Evolutionary conservation across 805 yeast species (phyloP).

Genomic region (Nakazawaea populi): DNA sequence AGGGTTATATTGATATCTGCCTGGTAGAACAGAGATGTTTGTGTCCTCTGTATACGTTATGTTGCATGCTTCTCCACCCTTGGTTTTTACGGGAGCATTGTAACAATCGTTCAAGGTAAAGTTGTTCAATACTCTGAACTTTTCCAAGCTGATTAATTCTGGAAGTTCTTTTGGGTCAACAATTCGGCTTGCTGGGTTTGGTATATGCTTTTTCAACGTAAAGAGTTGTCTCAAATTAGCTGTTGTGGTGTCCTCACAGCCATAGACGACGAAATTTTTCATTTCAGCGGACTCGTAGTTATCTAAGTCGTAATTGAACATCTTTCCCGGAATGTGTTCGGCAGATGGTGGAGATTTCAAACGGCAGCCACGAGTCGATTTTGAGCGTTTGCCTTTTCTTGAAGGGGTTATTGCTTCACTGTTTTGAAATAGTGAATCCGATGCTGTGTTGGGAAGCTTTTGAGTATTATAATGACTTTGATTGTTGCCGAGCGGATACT

Average conservation of each 20-base stretch:
- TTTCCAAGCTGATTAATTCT: background rate
- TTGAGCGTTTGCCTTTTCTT: too few relatives aligned
- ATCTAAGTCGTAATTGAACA: background rate
- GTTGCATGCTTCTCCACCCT: background rate
- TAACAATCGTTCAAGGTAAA: background rate
- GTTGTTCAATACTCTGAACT: background rate
- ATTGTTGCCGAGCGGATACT: too few relatives aligned
- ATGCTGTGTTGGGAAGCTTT: too few relatives aligned
- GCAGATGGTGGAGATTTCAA: too few relatives aligned
- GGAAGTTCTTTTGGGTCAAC: background rate
- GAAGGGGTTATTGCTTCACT: too few relatives aligned
- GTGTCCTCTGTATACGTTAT: background rate
- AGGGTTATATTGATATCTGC: slow-evolving; percentile 1
- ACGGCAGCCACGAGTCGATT: too few relatives aligned
- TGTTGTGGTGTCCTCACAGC: background rate
- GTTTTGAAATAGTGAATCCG: too few relatives aligned
- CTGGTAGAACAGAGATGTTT: background rate
- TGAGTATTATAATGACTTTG: too few relatives aligned
- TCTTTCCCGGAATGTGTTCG: background rate
- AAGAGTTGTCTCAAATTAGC: background rate
- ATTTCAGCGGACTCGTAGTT: background rate
- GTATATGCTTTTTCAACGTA: background rate
- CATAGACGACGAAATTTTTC: background rate
- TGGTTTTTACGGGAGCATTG: background rate
- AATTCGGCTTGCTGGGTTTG: background rate